A percentile compares a stretch with the other conserved stretches of the same genome.
Evolutionary conservation across 2,329 filamentous ascomycete species (phyloP).

Genomic region (Aspergillus eucalypticola): DNA sequence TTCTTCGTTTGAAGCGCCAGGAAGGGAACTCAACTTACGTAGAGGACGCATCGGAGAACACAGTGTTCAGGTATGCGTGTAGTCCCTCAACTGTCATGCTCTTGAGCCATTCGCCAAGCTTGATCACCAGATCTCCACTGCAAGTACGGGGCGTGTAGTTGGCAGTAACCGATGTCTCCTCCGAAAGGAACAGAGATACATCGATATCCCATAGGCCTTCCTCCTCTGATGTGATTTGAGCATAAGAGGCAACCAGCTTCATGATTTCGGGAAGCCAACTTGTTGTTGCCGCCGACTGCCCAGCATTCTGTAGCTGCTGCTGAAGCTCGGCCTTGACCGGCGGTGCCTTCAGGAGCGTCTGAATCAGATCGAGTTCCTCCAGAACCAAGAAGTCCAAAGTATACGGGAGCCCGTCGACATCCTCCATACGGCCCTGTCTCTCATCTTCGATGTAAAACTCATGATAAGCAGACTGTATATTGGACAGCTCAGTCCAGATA

Average conservation of each 20-base stretch:
- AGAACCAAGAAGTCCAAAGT: slow-evolving; percentile 90
- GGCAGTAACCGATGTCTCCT: slow-evolving; percentile 90
- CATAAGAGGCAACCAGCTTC: slow-evolving; percentile 79
- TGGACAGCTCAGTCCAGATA: slow-evolving; percentile 83
- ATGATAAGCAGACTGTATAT: slow-evolving; percentile 71
- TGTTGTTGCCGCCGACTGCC: slow-evolving; percentile 61
- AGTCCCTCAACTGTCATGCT: slow-evolving; percentile 75
- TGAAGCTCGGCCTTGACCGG: slow-evolving; percentile 89
- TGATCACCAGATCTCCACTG: slow-evolving; percentile 87
- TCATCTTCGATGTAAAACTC: slow-evolving; percentile 83
- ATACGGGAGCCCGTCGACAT: slow-evolving; percentile 88
- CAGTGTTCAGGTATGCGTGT: slow-evolving; percentile 70
- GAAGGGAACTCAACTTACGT: slow-evolving; percentile 31
- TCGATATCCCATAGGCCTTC: slow-evolving; percentile 96
- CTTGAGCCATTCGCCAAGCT: slow-evolving; percentile 86
- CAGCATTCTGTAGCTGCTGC: slow-evolving; percentile 66
- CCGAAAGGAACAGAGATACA: slow-evolving; percentile 89
- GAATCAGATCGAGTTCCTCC: slow-evolving; percentile 93
- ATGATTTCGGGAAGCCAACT: slow-evolving; percentile 87
- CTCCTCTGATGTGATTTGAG: slow-evolving; percentile 88
- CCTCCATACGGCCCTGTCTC: slow-evolving; percentile 82
- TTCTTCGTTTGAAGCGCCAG: background rate
- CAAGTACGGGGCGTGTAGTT: slow-evolving; percentile 96
- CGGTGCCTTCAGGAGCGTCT: slow-evolving; percentile 82
- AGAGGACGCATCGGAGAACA: slow-evolving; percentile 59